Base-by-base conservation (phyloP, 441 rosid species). In the Viola pubescens region DNA sequence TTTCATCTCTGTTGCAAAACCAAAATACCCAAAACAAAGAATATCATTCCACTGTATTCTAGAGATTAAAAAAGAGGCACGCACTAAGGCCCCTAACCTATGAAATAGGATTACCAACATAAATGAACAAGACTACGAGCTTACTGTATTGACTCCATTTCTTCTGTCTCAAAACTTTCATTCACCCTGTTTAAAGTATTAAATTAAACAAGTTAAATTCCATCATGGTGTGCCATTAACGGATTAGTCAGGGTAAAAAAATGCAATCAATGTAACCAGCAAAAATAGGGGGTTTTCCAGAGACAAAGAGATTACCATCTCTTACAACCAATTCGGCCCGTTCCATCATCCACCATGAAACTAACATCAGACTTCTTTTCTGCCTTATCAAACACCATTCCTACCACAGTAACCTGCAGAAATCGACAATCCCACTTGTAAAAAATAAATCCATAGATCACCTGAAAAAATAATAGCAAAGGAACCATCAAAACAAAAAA, bases 271-370 rank as follows among this genome's bases (percentile, higher is more conserved):
- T 26, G 2, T 26, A 26, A 26, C n/a, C 44, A 37, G 9, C 48
- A 54, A 37, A 62, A 43, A 50, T 66, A 9, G n/a, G 3, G 4
- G 34, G 26, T 4, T 26, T 37, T 61, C 37, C 7, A 10, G n/a
- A 44, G 48, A 53, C 50, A 43, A 3, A 56, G 37, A 56, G 37
- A 57, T 54, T 82, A 92, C 98, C 98, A 91, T 85, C 95, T 84
- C 71, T 72, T 77, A 73, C 94, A 85, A 38, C 75, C 77, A 52
- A 89, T 72, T 14, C 82, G 77, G 13, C 98, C 98, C 0, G 97
- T 92, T 65, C 98, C 98, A 63, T 92, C 98, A 48, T 92, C 94
- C 41, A 92, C 64, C 46, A 61, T 49, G 66, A 92, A 89, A 66
- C 78, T 73, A 59, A 85, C 81, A 53, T 89, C 97, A 4, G 94